Percentiles rank a stretch among this genome's conserved stretches.
These are phyloP conservation scores for Microdochium bolleyi DNA, from an alignment of 2,329 filamentous ascomycete species.

Conservation along the genomic window DNA sequence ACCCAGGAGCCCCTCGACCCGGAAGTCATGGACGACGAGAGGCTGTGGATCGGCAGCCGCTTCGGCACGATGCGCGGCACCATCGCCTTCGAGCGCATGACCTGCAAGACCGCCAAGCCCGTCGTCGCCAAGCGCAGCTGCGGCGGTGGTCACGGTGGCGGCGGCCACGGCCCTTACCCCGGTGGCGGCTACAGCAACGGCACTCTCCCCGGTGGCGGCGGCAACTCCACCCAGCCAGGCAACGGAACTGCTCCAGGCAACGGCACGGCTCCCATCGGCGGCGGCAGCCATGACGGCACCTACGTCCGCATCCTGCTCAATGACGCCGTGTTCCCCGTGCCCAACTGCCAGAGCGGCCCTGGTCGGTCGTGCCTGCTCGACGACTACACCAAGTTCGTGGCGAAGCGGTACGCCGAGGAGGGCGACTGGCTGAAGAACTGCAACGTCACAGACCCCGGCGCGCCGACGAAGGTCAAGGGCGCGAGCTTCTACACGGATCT, in stretches of 20 bases:
- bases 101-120: conserved; percentile 28
- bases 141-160: background rate
- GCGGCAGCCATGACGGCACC: conserved; percentile 19
- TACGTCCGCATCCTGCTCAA: conserved; percentile 53
- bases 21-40: conserved; percentile 33
- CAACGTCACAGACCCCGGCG: conserved; percentile 31
- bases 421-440: conserved; percentile 42
- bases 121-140: conserved; percentile 2
- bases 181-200: conserved; percentile 1
- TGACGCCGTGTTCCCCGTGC: conserved; percentile 53
- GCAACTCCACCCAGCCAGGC: too few relatives aligned
- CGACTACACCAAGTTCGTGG: conserved; percentile 35
- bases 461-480: conserved; percentile 31
- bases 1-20: conserved; percentile 39
- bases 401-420: conserved; percentile 33
- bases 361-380: conserved; percentile 42
- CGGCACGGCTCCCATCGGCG: too few relatives aligned
- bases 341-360: conserved; percentile 45
- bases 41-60: conserved; percentile 46
- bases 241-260: too few relatives aligned
- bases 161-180: conserved; percentile 5
- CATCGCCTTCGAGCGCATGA: conserved; percentile 55
- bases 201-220: conserved; percentile 2
- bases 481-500: conserved; percentile 42
- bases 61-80: conserved; percentile 58